Evolutionary conservation across 208 protist genomes (phyloP).

Genomic region (Crithidia fasciculata): DNA sequence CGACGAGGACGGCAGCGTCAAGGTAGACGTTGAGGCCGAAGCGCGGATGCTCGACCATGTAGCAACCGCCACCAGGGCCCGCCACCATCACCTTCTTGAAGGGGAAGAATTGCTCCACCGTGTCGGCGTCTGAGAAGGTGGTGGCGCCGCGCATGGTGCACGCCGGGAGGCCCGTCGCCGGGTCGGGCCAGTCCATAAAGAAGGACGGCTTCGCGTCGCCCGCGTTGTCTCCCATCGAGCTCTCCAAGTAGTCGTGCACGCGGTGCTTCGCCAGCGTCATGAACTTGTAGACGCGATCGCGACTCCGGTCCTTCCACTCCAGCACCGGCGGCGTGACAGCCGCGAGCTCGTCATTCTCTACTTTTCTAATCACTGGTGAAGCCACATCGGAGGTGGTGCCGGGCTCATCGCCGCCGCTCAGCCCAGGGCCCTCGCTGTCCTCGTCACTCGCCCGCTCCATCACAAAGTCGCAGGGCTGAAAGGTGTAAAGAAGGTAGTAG

Average conservation of each 20-base stretch:
- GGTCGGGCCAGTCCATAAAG: conserved; percentile 62
- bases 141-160: conserved; percentile 31
- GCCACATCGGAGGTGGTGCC: neutral
- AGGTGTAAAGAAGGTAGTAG: conserved; percentile 50
- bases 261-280: conserved; percentile 25
- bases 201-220: conserved; percentile 4
- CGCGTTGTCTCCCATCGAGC: neutral
- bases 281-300: conserved; percentile 50
- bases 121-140: conserved; percentile 45
- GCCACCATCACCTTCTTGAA: conserved; percentile 50
- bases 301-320: conserved; percentile 51
- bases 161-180: conserved; percentile 56
- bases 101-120: conserved; percentile 51
- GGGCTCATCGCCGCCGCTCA: conserved; percentile 12
- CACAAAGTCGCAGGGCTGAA: conserved; percentile 43
- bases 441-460: conserved; percentile 2
- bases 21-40: conserved; percentile 58
- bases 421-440: conserved; percentile 17
- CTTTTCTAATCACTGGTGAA: neutral
- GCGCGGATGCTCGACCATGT: conserved; percentile 54
- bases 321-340: conserved; percentile 24
- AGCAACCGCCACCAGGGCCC: conserved; percentile 45
- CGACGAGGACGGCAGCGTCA: conserved; percentile 34
- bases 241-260: conserved; percentile 11
- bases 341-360: conserved; percentile 10